A percentile compares a stretch with the other conserved stretches of the same genome.
These are phyloP conservation scores for Akanthomyces lecanii DNA, from an alignment of 2,329 filamentous ascomycete genomes.

Conservation along the genomic window DNA sequence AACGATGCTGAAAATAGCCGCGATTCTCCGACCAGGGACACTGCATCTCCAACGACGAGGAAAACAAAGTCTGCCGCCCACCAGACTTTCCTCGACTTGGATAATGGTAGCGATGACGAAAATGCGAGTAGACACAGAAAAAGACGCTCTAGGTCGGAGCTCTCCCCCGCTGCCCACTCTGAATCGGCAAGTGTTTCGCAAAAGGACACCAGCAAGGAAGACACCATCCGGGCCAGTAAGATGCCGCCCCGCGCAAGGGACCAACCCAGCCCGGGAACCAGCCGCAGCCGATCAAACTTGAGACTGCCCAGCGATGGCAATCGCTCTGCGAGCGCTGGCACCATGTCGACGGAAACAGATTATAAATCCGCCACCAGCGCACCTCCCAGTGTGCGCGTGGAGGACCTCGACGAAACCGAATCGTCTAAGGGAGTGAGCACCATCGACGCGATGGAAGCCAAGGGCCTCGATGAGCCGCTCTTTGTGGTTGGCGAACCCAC, in stretches of 20 bases:
- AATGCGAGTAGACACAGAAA: constrained; percentile 4
- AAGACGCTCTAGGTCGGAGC: not conserved
- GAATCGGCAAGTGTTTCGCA: constrained; percentile 10
- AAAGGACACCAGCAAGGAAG: constrained; percentile 23
- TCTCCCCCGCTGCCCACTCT: not conserved
- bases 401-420: constrained; percentile 37
- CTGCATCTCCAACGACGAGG: constrained; percentile 29
- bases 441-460: constrained; percentile 32
- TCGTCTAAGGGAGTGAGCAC: constrained; percentile 23
- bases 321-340: constrained; percentile 31
- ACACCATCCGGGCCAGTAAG: constrained; percentile 28
- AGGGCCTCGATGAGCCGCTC: constrained; percentile 54
- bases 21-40: constrained; percentile 24
- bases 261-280: constrained; percentile 32
- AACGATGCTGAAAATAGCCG: constrained; percentile 36
- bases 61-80: constrained; percentile 21
- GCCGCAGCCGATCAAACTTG: constrained; percentile 33
- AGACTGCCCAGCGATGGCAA: constrained; percentile 41
- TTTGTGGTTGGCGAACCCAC: constrained; percentile 56
- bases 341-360: constrained; percentile 35
- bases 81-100: constrained; percentile 49
- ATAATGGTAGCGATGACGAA: constrained; percentile 42
- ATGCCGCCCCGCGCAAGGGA: constrained; percentile 23
- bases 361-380: constrained; percentile 41
- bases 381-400: constrained; percentile 36